Base-by-base conservation (phyloP, 331 rosid genomes). In the Arachis monticola region DNA sequence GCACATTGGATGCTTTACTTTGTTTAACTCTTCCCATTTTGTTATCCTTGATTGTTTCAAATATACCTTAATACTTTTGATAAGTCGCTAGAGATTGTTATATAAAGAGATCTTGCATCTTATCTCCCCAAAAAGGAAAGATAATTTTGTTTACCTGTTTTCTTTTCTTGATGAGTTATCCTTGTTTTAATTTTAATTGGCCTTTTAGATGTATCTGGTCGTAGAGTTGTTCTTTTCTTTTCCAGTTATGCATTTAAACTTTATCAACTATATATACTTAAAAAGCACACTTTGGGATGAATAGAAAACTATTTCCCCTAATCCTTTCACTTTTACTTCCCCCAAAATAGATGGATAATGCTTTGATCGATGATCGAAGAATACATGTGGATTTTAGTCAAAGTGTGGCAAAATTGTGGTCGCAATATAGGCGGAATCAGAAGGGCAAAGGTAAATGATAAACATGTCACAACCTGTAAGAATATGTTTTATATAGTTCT, bases 371-470 rank as follows among this genome's bases (percentile, higher is more conserved):
- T 80, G 97, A 95, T 74, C 86, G 97, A 78, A 90, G 99, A 83
- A 90, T 94, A 82, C 99, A 92, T 61, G 99, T 95, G 61, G 99
- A 95, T 85, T 95, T 95, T 88, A 92, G 99, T 84, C 99, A 90
- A 75, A 92, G 96, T 82, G 97, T 94, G 64, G 66, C 97, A 57
- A 94, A 88, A 88, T 76, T 94, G 27, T 95, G 97, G 97, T 88
- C 96, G 64, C 97, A 92, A 72, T 90, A 95, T 75, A 82, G 85
- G 78, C 90, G 89, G 48, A 92, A 84, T 85, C 82, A 79, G 57
- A 79, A 14, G 64, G 97, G 93, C 80, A 82, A 80, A 87, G 98
- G 89, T 90, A 85, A 85, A 72, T 51, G 42, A 63, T 56, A 50
- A 53, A 70, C 45, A 70, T 78, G 47, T 67, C 8, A 9, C 78